Conservation (phyloP, 805 yeast species). For the Teunomyces pallodes region DNA sequence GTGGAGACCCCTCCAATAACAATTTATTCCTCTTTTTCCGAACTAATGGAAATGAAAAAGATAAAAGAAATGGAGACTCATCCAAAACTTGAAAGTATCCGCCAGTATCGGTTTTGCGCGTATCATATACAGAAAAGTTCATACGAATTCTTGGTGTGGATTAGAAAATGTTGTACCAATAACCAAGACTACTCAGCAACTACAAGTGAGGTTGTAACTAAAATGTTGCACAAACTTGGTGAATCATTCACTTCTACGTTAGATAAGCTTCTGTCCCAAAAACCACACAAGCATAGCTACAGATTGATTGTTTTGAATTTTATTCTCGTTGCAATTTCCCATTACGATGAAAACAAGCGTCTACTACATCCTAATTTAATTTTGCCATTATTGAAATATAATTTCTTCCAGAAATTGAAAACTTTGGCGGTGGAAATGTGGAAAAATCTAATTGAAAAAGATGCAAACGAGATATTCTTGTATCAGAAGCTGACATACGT, state of each 20-base stretch:
- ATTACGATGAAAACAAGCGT: constrained; percentile 21
- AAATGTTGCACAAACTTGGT: constrained; percentile 28
- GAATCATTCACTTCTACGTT: constrained; percentile 25
- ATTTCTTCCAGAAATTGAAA: constrained; percentile 40
- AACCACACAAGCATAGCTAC: constrained; percentile 21
- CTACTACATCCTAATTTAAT: constrained; percentile 37
- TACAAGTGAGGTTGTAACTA: constrained; percentile 39
- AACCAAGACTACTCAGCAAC: constrained; percentile 10
- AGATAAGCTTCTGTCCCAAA: constrained; percentile 15
- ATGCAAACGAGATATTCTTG: constrained; percentile 14
- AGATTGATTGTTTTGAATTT: constrained; percentile 35
- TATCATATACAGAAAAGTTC: too few relatives aligned
- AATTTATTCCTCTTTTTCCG: constrained; percentile 37
- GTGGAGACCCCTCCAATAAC: constrained; percentile 39
- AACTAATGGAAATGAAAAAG: neutral
- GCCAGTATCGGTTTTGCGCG: neutral
- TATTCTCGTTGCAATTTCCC: constrained; percentile 27
- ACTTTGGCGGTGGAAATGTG: constrained; percentile 21
- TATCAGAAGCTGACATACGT: constrained; percentile 32
- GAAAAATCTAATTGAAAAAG: constrained; percentile 17
- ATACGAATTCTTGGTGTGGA: neutral
- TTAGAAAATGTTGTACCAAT: neutral
- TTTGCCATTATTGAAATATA: constrained; percentile 50
- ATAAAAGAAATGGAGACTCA: neutral
- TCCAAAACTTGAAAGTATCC: neutral